Evolutionary conservation across 2,329 filamentous ascomycete species (phyloP).

Genomic region (Kalaharituber pfeilii): DNA sequence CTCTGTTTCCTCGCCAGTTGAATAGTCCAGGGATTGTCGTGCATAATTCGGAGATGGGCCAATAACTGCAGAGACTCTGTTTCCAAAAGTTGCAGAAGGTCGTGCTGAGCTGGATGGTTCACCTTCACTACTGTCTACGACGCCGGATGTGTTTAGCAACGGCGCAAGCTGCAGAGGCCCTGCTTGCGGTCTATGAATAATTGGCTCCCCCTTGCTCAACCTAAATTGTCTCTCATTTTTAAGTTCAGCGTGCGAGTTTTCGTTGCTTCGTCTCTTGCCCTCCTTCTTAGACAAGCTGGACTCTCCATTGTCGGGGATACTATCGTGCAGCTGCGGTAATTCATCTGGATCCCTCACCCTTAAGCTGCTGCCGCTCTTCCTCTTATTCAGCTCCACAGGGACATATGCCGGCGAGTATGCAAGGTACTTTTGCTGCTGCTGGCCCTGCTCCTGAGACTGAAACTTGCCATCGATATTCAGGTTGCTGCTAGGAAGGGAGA

Average conservation of each 20-base stretch:
- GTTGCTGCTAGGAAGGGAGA: neutral
- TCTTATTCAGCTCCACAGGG: neutral
- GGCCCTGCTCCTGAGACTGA: neutral
- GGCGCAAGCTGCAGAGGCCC: neutral
- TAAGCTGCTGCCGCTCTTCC: neutral
- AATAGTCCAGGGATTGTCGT: conserved; percentile 18
- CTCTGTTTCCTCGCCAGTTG: conserved; percentile 20
- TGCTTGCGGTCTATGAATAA: neutral
- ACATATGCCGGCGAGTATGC: neutral
- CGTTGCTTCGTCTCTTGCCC: neutral
- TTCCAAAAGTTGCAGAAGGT: neutral
- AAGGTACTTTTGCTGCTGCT: neutral
- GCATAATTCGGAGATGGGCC: neutral
- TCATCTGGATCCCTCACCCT: neutral
- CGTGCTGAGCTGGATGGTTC: neutral
- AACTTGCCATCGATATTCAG: too few species aligned
- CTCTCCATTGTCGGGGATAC: neutral
- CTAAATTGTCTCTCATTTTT: too few species aligned
- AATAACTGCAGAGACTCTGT: neutral
- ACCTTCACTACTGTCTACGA: neutral
- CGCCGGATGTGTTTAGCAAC: neutral
- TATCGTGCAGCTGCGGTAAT: neutral
- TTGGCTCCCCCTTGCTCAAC: neutral
- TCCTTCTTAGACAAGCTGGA: neutral
- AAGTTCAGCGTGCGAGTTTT: neutral